Base-by-base conservation (phyloP, 2,329 filamentous ascomycete genomes). In the Coniella vitis region DNA sequence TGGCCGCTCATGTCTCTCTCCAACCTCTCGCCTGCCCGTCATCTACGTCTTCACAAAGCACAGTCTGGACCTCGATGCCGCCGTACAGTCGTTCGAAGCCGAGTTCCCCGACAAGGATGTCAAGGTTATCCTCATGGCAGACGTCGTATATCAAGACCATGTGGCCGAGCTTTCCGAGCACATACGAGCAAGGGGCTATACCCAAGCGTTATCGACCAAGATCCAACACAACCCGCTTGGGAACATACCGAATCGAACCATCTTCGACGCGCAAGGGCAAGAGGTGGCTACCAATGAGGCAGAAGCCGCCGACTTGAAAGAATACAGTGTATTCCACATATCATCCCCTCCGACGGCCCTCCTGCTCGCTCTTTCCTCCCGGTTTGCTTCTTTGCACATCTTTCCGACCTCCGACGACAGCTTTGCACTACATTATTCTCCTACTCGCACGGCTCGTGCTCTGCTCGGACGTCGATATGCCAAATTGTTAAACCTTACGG, bases 31-130 rank as follows among this genome's bases (percentile, higher is more conserved):
- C 48, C 69, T 97, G 45, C 90, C 91, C 0, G 90, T 95, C 19
- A 81, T 96, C 43, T 90, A 96, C 63, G 82, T 96, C 51, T 97
- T 93, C 62, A 98, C 93, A 0, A 77, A 76, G 42, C 84, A 85
- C 55, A 65, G 74, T 2, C 73, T 98, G 14, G 75, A 88, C 52
- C 66, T 83, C 37, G 76, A 79, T 1, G 66, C 71, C 0, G 76
- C 83, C 0, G 51, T 72, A 0, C 63, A 69, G 4, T 76, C 79
- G 0, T 91, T 97, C 65, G 74, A 76, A 57, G 66, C 73, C 9
- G 84, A 84, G 20, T 95, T 91, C 60, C 70, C 76, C 0, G 76
- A 84, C 37, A 79, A 73, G 56, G 65, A 73, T 0, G 68, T 78
- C 16, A 86, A 83, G 52, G 73, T 91, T 9, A 75, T 95, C 7